These are phyloP conservation scores for Quaeritorhiza haematococci DNA, from an alignment of 371 early-diverging fungal species.

Conservation along the genomic window DNA sequence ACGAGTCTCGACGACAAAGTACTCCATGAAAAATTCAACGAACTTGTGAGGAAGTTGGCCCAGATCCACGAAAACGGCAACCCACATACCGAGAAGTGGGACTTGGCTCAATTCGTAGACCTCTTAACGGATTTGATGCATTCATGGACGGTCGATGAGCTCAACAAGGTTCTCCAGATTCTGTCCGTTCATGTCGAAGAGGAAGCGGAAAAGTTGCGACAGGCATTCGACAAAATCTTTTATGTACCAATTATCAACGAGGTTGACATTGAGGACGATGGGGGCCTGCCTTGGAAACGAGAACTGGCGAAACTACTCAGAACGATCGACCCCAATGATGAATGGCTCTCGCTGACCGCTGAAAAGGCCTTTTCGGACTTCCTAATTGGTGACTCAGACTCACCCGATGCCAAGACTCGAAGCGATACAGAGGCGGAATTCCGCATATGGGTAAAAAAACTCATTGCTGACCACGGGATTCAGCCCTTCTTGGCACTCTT, in stretches of 20 bases:
- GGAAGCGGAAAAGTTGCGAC: slow-evolving; percentile 7
- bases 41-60: neutral
- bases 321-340: slow-evolving; percentile 15
- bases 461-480: neutral
- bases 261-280: slow-evolving; percentile 1
- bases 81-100: slow-evolving; percentile 8
- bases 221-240: slow-evolving; percentile 12
- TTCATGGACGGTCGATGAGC: slow-evolving; percentile 31
- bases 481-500: too few species aligned
- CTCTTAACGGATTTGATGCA: slow-evolving; percentile 10
- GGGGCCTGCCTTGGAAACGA: too few species aligned
- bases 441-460: too few species aligned
- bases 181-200: slow-evolving; percentile 22
- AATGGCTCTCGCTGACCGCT: too few species aligned
- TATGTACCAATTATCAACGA: slow-evolving; percentile 16
- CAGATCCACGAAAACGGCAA: neutral
- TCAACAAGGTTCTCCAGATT: slow-evolving; percentile 20
- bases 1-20: neutral
- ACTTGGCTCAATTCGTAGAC: slow-evolving; percentile 16
- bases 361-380: too few species aligned
- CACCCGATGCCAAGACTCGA: too few species aligned
- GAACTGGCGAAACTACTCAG: too few species aligned
- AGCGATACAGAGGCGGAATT: too few species aligned
- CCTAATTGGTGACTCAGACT: too few species aligned
- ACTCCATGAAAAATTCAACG: too few species aligned